Base-by-base conservation (phyloP, 331 rosid species). In the Quercus lobata region DNA sequence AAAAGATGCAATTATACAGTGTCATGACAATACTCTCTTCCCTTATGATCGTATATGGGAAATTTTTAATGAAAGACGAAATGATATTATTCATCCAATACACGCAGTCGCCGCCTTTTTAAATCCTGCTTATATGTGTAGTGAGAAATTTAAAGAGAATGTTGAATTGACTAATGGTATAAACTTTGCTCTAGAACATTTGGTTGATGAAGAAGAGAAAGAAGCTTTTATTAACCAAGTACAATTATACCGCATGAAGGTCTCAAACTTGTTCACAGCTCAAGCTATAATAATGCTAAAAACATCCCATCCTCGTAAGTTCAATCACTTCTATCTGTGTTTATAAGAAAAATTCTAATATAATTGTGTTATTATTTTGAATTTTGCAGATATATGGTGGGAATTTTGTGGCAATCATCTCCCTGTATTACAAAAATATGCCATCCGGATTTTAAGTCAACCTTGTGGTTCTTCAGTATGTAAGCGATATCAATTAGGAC, bases 61-160 rank as follows among this genome's bases (percentile, higher is more conserved):
- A 1, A 16, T 1, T 4, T 14, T 29, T 2, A 0, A 16, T 15
- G 0, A 15, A 2, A 19, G 1, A 0, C 7, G 15, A 2, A 29
- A 0, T 15, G 3, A 6, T 15, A 63, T 14, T 63, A 27, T 65
- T 30, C 15, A 6, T 16, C 24, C 10, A 29, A 63, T 29, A 16
- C 69, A 62, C 14, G 70, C 11, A 14, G 4, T n/a, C 11, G 2
- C 44, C 1, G 44, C 70, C 44, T 29, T 71, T 71, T 71, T 71
- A n/a, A 46, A 71, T 44, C 57, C 17, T 0, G 11, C 6, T 2
- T 46, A 44, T 12, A 22, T 71, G 57, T 6, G 1, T 71, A 5
- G 18, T 41, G n/a, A 71, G 2, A 46, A 21, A 19, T 46, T 71
- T 1, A 22, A 12, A 21, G 21, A 12, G 2, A 25, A 44, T 71